Base-by-base conservation (phyloP, 306 rosid species). In the Sindora glabra region DNA sequence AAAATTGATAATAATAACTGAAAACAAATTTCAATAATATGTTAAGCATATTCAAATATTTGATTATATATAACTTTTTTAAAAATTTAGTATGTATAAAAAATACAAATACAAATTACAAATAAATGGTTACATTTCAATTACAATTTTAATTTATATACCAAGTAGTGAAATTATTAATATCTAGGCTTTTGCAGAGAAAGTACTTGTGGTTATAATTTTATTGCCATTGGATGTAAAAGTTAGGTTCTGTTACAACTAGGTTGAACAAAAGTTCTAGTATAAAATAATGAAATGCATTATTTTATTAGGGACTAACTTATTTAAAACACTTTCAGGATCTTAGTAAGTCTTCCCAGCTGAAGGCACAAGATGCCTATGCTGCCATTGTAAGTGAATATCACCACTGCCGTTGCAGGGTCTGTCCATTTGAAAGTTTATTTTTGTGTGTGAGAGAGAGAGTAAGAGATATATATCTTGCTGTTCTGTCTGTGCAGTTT, bases 321-420 rank as follows among this genome's bases (percentile, higher is more conserved):
- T 24, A 34, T 5, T 38, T 40, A 13, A 24, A 40, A 71, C 54
- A 55, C 41, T 72, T 77, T 58, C 75, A 77, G 82, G 79, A 76
- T 11, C 69, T 77, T 41, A 64, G 66, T n/a, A 68, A 59, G 70
- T 58, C 63, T 36, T 45, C 69, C 18, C 70, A 29, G 66, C 67
- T 68, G 45, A 68, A 39, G 55, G 64, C 68, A 32, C 48, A 46
- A 19, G 83, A 77, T 59, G 79, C 83, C 14, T 77, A 64, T 59
- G 83, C 83, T 53, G 83, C 83, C 48, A 34, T 64, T 75, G 82
- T 77, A 56, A 56, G 75, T 56, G 23, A 41, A 56, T 56, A 29
- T 55, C 14, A 15, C 39, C 40, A 8, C 22, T 54, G 36, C 38
- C 45, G 27, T 56, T 39, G 39, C 58, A 14, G 53, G 26, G 14